Evolutionary conservation across 2,329 filamentous ascomycete genomes (phyloP).

Genomic region (Aspergillus sclerotialis): DNA sequence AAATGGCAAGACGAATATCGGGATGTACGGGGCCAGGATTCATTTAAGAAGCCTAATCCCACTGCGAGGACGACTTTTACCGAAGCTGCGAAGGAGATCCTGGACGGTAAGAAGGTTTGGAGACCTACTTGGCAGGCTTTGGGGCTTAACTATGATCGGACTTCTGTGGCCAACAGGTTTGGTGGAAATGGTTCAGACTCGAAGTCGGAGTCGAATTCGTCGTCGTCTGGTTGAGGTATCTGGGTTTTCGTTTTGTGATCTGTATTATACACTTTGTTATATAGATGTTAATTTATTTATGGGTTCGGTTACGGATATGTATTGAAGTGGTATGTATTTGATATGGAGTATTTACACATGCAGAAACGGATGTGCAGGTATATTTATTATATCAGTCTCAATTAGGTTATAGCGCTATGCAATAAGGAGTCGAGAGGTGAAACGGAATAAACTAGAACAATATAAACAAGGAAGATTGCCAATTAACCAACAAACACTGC

Average conservation of each 20-base stretch:
- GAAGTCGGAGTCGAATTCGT: constrained; percentile 9
- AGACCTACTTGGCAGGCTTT: constrained; percentile 42
- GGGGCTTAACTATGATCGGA: constrained; percentile 31
- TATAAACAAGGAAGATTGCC: constrained; percentile 10
- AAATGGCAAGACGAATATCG: constrained; percentile 39
- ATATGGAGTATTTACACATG: too few species aligned
- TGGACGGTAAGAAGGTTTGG: constrained; percentile 58
- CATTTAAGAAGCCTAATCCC: constrained; percentile 28
- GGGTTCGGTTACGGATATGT: constrained; percentile 2
- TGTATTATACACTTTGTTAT: constrained; percentile 1
- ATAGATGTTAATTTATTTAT: constrained; percentile 8
- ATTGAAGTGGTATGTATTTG: not conserved
- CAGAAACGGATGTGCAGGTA: too few species aligned
- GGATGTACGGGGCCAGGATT: constrained; percentile 27
- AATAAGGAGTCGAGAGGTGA: not conserved
- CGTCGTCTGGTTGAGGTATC: constrained; percentile 5
- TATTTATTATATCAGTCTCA: too few species aligned
- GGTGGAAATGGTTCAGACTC: constrained; percentile 8
- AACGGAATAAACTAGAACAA: constrained; percentile 4
- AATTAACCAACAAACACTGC: constrained; percentile 2
- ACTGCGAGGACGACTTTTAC: constrained; percentile 43
- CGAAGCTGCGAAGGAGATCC: constrained; percentile 56
- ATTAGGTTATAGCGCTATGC: constrained; percentile 1
- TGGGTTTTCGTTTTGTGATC: constrained; percentile 2
- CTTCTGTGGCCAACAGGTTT: constrained; percentile 15